Evolutionary conservation across 2,329 filamentous ascomycete species (phyloP).

Genomic region (Trichoderma arundinaceum): DNA sequence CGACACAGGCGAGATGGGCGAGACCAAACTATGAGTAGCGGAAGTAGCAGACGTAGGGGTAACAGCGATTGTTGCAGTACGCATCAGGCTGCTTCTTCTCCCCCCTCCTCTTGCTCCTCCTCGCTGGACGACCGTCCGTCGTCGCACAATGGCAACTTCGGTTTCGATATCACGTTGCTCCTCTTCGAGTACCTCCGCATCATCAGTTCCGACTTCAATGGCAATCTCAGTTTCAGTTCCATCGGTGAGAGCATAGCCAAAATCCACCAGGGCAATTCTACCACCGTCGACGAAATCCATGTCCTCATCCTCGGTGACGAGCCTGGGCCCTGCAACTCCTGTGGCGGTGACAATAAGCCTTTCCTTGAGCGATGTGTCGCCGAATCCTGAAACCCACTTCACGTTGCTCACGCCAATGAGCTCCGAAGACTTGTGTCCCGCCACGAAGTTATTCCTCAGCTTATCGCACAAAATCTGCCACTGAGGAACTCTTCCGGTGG

Average conservation of each 20-base stretch:
- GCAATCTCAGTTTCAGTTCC: slow-evolving; percentile 64
- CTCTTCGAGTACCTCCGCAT: slow-evolving; percentile 73
- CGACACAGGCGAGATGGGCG: slow-evolving; percentile 42
- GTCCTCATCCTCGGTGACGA: slow-evolving; percentile 70
- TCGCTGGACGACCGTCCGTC: slow-evolving; percentile 72
- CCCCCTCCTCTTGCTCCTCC: slow-evolving; percentile 45
- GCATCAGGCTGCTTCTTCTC: slow-evolving; percentile 48
- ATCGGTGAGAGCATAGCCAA: slow-evolving; percentile 65
- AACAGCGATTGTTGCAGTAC: slow-evolving; percentile 50
- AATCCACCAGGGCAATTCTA: slow-evolving; percentile 74
- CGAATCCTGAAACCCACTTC: slow-evolving; percentile 70
- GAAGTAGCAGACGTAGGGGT: slow-evolving; percentile 30
- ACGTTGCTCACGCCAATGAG: slow-evolving; percentile 70
- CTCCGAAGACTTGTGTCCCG: slow-evolving; percentile 68
- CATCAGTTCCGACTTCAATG: slow-evolving; percentile 74
- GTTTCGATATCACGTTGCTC: slow-evolving; percentile 75
- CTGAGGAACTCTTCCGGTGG: slow-evolving; percentile 58
- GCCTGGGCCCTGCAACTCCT: slow-evolving; percentile 65
- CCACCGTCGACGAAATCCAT: slow-evolving; percentile 80
- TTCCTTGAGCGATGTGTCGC: slow-evolving; percentile 55
- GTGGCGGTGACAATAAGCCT: slow-evolving; percentile 73
- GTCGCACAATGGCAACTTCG: slow-evolving; percentile 78
- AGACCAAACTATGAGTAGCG: slow-evolving; percentile 40
- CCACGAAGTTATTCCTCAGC: slow-evolving; percentile 71
- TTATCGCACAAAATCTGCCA: slow-evolving; percentile 74